Evolutionary conservation across 148 eudicot genomes (phyloP).

Genomic region (Fallopia convolvulus): DNA sequence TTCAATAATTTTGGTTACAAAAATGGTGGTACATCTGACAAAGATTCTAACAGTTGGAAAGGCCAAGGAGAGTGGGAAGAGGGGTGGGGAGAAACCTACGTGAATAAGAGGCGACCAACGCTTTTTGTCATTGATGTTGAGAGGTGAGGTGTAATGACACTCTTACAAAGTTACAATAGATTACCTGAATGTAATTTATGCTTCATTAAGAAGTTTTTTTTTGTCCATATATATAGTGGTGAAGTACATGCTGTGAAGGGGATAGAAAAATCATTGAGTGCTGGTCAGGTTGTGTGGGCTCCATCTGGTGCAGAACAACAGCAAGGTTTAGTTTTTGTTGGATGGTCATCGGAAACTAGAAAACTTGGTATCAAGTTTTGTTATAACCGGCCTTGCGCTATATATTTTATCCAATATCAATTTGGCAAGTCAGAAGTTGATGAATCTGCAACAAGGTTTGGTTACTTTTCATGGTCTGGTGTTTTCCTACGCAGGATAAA

Average conservation of each 20-base stretch:
- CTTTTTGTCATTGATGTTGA: constrained; percentile 60
- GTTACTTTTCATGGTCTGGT: constrained; percentile 10
- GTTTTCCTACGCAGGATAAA: neutral
- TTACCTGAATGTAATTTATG: neutral
- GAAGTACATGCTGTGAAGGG: constrained; percentile 63
- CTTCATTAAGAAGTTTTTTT: neutral
- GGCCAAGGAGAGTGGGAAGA: constrained; percentile 87
- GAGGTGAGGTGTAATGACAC: constrained; percentile 34
- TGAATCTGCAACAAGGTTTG: constrained; percentile 23
- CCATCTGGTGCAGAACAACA: constrained; percentile 39
- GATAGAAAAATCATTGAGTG: constrained; percentile 58
- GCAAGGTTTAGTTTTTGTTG: constrained; percentile 75
- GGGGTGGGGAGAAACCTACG: constrained; percentile 89
- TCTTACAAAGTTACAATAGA: neutral
- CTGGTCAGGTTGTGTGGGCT: constrained; percentile 91
- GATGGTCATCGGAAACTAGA: constrained; percentile 61
- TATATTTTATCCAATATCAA: constrained; percentile 60
- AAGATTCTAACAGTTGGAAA: constrained; percentile 80
- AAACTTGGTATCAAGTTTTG: constrained; percentile 85
- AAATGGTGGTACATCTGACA: constrained; percentile 47
- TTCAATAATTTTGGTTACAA: constrained; percentile 54
- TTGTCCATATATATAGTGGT: constrained; percentile 46
- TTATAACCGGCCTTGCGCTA: constrained; percentile 73
- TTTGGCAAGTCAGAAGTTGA: constrained; percentile 26
- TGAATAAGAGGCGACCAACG: constrained; percentile 73